Evolutionary conservation across 2,329 filamentous ascomycete genomes (phyloP).

Genomic region (Aspergillus arachidicola): DNA sequence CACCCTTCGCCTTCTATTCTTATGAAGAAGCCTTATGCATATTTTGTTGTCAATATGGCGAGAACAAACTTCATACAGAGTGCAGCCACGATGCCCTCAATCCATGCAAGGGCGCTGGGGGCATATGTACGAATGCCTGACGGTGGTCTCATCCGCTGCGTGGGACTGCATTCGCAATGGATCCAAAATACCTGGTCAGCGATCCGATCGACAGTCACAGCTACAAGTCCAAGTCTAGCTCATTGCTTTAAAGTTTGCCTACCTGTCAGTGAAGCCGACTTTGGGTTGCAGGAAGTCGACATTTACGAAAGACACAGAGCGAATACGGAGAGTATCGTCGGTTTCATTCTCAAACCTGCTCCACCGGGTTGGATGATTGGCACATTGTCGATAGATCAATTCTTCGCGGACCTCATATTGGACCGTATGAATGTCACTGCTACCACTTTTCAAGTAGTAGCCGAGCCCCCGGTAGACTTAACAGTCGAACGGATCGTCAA

Average conservation of each 20-base stretch:
- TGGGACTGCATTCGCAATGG: neutral
- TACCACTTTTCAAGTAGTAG: neutral
- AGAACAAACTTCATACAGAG: neutral
- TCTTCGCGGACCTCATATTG: neutral
- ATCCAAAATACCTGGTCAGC: neutral
- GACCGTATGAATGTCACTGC: neutral
- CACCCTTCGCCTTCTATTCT: neutral
- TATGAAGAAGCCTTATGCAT: no score
- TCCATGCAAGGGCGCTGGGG: neutral
- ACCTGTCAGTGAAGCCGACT: neutral
- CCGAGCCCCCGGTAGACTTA: neutral
- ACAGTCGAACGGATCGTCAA: neutral
- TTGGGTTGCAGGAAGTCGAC: neutral
- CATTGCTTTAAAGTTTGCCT: neutral
- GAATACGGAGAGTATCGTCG: neutral
- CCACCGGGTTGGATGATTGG: neutral
- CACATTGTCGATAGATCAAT: neutral
- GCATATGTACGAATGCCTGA: neutral
- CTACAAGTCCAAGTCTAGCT: no score
- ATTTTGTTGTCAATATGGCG: no score
- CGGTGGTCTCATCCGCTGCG: neutral
- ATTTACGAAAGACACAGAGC: neutral
- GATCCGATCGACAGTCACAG: neutral
- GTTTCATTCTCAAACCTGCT: neutral
- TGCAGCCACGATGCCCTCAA: conserved; percentile 24